Evolutionary conservation across 306 rosid genomes (phyloP).

Genomic region (Ormosia semicastrata): DNA sequence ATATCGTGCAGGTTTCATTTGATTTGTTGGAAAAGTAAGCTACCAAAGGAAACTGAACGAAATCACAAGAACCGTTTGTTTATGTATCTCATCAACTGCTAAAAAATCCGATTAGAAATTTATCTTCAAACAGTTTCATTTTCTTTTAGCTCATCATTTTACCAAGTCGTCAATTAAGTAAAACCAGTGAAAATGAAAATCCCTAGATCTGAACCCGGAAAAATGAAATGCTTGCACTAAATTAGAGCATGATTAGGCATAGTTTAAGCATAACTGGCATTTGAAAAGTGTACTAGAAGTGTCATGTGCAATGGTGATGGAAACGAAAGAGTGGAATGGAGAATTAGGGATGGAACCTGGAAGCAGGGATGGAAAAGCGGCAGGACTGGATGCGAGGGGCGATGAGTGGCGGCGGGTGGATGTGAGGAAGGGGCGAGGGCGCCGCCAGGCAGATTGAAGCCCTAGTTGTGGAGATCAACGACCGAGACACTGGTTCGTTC

Average conservation of each 20-base stretch:
- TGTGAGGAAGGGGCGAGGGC: conserved; percentile 57
- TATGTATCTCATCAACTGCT: no score
- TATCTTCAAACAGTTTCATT: no score
- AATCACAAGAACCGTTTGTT: neutral
- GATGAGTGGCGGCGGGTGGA: conserved; percentile 58
- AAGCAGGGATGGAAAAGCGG: conserved; percentile 63
- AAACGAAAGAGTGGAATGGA: neutral
- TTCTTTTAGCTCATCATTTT: no score
- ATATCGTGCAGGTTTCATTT: conserved; percentile 69
- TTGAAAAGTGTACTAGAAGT: neutral
- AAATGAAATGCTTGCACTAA: no score
- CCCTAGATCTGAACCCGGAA: no score
- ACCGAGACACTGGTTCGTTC: conserved; percentile 43
- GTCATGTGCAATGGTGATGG: no score
- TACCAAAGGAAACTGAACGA: neutral
- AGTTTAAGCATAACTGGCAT: neutral
- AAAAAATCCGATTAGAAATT: no score
- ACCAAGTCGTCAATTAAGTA: no score
- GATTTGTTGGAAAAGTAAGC: conserved; percentile 66
- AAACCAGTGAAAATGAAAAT: no score
- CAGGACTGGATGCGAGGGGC: conserved; percentile 66
- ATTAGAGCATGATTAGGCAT: no score
- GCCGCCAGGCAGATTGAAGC: conserved; percentile 63
- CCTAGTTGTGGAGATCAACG: conserved; percentile 65
- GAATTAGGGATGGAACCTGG: conserved; percentile 43